Evolutionary conservation across 306 rosid genomes (phyloP).

Genomic region (Ormosia semicastrata): DNA sequence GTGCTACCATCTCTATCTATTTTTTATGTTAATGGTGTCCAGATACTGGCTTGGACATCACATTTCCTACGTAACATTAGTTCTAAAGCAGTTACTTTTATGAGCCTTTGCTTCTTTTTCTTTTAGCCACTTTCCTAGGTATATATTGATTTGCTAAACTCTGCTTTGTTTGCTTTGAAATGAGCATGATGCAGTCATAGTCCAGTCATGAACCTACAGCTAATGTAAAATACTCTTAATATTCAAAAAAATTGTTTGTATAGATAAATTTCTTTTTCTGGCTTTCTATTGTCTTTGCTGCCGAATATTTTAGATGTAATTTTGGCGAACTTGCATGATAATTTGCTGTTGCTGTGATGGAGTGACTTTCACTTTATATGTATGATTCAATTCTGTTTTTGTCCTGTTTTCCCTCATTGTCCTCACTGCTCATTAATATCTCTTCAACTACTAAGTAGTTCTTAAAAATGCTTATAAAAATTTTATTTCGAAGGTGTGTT

Average conservation of each 20-base stretch:
- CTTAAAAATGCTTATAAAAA: background rate
- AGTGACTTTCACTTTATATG: conserved; percentile 2
- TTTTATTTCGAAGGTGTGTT: conserved; percentile 71
- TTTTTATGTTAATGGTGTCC: background rate
- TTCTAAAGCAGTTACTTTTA: background rate
- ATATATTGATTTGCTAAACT: background rate
- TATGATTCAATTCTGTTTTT: background rate
- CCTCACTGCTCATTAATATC: background rate
- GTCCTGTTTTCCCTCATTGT: background rate
- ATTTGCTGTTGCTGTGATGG: background rate
- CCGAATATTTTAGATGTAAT: background rate
- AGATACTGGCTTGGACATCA: background rate
- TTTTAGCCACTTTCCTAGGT: background rate
- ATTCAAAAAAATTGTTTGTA: background rate
- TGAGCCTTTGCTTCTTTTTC: background rate
- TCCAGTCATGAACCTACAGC: background rate
- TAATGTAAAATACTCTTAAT: background rate
- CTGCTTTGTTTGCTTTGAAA: background rate
- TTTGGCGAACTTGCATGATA: background rate
- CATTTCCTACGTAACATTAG: conserved; percentile 1
- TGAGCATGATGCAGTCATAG: background rate
- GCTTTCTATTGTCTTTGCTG: background rate
- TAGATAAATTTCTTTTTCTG: background rate
- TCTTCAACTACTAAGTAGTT: background rate
- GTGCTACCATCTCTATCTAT: background rate